Base-by-base conservation (phyloP, 2,329 filamentous ascomycete species). In the Talaromyces amestolkiae region DNA sequence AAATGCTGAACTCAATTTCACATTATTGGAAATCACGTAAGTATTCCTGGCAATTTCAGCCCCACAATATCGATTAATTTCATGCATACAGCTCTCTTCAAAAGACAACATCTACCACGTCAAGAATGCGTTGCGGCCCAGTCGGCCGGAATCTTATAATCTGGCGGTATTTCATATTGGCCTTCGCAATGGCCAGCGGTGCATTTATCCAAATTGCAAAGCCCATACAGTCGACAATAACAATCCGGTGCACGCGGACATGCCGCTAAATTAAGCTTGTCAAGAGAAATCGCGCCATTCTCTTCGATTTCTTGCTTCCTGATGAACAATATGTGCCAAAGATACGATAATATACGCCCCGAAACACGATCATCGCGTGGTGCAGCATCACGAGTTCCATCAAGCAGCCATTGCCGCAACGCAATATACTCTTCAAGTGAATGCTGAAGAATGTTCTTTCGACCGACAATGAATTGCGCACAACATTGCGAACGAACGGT, bases 381-480 rank as follows among this genome's bases (percentile, higher is more conserved):
- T 31, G 80, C 79, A 22, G 74, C 72, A 39, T 61, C 67, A 24
- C 65, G 66, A 39, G 54, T 71, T 19, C 73, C 74, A 70, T 83
- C 81, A 8, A 83, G 73, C 39, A 87, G 72, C 85, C 85, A 87
- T 67, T 85, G 80, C 43, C 84, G 76, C 61, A 86, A 73, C 27
- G 83, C 83, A 15, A 83, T 70, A 69, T 86, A 85, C 68, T 85
- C 82, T 11, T 81, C 81, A 0, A 78, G 75, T 0, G 78, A 77
- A 72, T 85, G 82, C 65, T 81, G 79, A 72, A 78, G 80, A 19
- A 86, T 79, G 19, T 78, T 76, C 13, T 82, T 77, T 5, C 81
- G 74, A 3, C 80, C 77, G 24, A 86, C 83, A 13, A 81, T 83
- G 70, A 86, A 87, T 67, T 86, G 85, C 11, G 84, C 84, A 74